A percentile compares a stretch with the other conserved stretches of the same genome.
Conservation (phyloP, 768 basidiomycete species). For the Guyanaporus albipodus region DNA sequence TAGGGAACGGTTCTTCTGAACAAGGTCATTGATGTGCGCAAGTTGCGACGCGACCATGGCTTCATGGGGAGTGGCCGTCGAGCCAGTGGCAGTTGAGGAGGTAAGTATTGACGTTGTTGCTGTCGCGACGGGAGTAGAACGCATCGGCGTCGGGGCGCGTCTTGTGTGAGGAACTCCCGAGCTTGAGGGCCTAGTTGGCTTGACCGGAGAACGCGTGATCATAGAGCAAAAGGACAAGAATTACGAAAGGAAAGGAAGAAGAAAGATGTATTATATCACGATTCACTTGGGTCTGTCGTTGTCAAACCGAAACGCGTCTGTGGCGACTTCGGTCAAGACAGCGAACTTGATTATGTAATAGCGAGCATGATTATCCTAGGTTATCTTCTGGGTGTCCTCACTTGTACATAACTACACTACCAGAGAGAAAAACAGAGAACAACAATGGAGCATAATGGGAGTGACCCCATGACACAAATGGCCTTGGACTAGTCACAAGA, state of each 20-base stretch:
- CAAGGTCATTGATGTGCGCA: slow-evolving; percentile 69
- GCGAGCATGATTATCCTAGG: no score
- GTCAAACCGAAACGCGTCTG: no score
- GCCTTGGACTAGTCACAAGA: no score
- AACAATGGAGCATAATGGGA: no score
- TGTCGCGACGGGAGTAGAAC: slow-evolving; percentile 14
- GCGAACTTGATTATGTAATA: slow-evolving; percentile 17
- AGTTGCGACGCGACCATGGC: slow-evolving; percentile 60
- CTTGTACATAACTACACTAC: no score
- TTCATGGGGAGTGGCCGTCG: slow-evolving; percentile 33
- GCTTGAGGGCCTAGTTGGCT: slow-evolving; percentile 10
- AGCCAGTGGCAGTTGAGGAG: slow-evolving; percentile 27
- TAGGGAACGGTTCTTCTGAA: slow-evolving; percentile 61
- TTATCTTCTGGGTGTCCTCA: no score
- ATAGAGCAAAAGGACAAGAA: slow-evolving; percentile 10
- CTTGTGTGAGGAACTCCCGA: slow-evolving; percentile 10
- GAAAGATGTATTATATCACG: background rate
- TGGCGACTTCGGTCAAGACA: no score
- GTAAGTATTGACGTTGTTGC: slow-evolving; percentile 27
- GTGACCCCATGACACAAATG: no score
- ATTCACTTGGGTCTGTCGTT: no score
- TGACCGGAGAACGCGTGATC: slow-evolving; percentile 30
- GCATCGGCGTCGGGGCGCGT: slow-evolving; percentile 20
- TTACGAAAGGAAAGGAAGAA: background rate
- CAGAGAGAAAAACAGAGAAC: slow-evolving; percentile 2